Conservation (phyloP, 345 rosid species). For the Barbarea vulgaris region DNA sequence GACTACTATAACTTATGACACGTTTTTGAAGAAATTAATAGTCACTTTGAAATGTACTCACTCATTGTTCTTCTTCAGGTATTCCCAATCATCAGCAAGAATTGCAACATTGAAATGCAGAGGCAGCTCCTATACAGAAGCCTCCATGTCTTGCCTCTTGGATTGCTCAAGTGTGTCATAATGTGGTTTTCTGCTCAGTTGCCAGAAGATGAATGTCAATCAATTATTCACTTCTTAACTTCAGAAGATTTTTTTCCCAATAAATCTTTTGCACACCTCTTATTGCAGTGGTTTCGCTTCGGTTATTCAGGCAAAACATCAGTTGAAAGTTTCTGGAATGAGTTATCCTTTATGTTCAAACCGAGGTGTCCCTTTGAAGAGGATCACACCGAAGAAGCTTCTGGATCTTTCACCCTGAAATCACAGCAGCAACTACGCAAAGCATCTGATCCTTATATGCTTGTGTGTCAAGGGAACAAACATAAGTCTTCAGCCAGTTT, state of each 20-base stretch:
- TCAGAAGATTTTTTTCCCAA: slow-evolving; percentile 40
- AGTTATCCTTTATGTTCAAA: slow-evolving; percentile 53
- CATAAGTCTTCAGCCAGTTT: slow-evolving; percentile 31
- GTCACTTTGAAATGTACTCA: not conserved
- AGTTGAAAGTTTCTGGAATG: slow-evolving; percentile 51
- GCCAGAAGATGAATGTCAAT: slow-evolving; percentile 51
- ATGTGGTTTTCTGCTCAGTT: slow-evolving; percentile 75
- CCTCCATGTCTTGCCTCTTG: slow-evolving; percentile 71
- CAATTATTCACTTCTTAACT: slow-evolving; percentile 49
- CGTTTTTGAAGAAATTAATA: not conserved
- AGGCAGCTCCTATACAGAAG: slow-evolving; percentile 53
- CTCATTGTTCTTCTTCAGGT: slow-evolving; percentile 47
- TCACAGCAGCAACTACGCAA: slow-evolving; percentile 26
- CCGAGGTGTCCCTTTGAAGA: slow-evolving; percentile 41
- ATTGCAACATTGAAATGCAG: slow-evolving; percentile 57
- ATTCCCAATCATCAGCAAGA: slow-evolving; percentile 51
- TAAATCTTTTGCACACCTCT: slow-evolving; percentile 53
- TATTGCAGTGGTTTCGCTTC: slow-evolving; percentile 62
- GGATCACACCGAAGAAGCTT: slow-evolving; percentile 44
- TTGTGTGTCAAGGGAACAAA: slow-evolving; percentile 29
- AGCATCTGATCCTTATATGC: slow-evolving; percentile 7
- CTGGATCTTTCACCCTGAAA: slow-evolving; percentile 35
- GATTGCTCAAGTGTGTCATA: slow-evolving; percentile 62
- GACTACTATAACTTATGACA: not conserved
- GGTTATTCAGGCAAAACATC: slow-evolving; percentile 62